Evolutionary conservation across 306 rosid species (phyloP), one percentile per base, ranked within the genome.

Genomic region (Pachyrhizus erosus): DNA sequence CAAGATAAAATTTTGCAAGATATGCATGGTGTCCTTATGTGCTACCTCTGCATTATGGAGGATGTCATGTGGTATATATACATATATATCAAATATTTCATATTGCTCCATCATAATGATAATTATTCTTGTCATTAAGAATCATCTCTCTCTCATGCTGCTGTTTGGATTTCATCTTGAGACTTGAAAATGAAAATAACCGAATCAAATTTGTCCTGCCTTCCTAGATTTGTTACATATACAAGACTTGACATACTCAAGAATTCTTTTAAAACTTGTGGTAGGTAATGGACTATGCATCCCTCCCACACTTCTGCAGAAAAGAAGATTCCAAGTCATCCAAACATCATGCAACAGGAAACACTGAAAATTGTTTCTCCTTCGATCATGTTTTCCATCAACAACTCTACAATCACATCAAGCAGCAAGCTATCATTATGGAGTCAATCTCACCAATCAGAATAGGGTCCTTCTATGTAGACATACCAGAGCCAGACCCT

Each of bases 231-330:
- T 66, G 40, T 61, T 77, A 29, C 61, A 66, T 34, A 78, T 10
- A 3, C 26, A 26, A 75, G 42, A 80, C 18, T 58, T 51, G 52
- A 17, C 77, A 21, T 18, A 14, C 69, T 43, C 6, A 75, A 26
- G 17, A 24, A n/a, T 84, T 66, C 31, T 75, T 58, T 57, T 45
- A 11, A 62, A 83, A 87, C 73, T 69, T 75, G 62, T 66, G 11
- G 21, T 65, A 95, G 99, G 80, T 95, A 57, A 93, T 96, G 98
- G 99, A 93, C 80, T 84, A 85, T 39, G 92, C 87, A 62, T 84
- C 97, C 51, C 98, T 96, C 82, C 99, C 99, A 46, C 98, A 92
- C 84, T 96, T 96, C 60, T 93, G 98, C 83, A 86, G 87, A 79
- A 92, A 80, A 78, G 97, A 84, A 80, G 91, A 85, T 55, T 96